These are phyloP conservation scores for Boletus eberwhitei DNA, from an alignment of 768 basidiomycete species.

Conservation along the genomic window DNA sequence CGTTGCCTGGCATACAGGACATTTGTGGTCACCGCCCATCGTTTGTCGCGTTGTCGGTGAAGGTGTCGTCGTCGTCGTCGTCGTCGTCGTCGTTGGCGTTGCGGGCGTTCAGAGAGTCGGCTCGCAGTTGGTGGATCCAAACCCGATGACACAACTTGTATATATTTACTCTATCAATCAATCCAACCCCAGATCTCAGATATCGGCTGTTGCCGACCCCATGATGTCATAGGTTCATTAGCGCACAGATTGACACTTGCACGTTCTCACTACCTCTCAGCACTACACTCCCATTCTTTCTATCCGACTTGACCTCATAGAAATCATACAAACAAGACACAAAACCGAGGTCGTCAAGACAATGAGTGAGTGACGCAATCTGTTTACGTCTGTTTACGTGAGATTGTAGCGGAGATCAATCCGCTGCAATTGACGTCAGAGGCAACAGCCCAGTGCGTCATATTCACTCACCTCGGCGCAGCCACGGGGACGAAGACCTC, in stretches of 20 bases:
- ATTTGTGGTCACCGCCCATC: slow-evolving; percentile 84
- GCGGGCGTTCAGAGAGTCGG: slow-evolving; percentile 23
- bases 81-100: slow-evolving; percentile 14
- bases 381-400: slow-evolving; percentile 38
- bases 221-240: slow-evolving; percentile 30
- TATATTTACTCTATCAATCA: slow-evolving; percentile 34
- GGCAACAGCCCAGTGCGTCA: slow-evolving; percentile 22
- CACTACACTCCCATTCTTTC: too few relatives aligned
- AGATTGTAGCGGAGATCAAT: slow-evolving; percentile 59
- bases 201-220: slow-evolving; percentile 24
- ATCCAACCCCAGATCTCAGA: slow-evolving; percentile 34
- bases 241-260: neutral
- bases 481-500: slow-evolving; percentile 87
- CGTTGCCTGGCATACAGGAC: slow-evolving; percentile 82
- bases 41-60: too few relatives aligned
- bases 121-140: slow-evolving; percentile 24
- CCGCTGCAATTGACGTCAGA: slow-evolving; percentile 42
- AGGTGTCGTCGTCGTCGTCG: slow-evolving; percentile 1
- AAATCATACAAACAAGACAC: too few relatives aligned
- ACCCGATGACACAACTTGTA: slow-evolving; percentile 36
- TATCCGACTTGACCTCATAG: too few relatives aligned
- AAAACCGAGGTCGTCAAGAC: slow-evolving; percentile 30
- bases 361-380: slow-evolving; percentile 30
- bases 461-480: slow-evolving; percentile 69
- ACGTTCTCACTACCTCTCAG: neutral